A percentile compares a stretch with the other conserved stretches of the same genome.
Evolutionary conservation across 78 protist genomes (phyloP).

Genomic region (Cavenderia fasciculata): DNA sequence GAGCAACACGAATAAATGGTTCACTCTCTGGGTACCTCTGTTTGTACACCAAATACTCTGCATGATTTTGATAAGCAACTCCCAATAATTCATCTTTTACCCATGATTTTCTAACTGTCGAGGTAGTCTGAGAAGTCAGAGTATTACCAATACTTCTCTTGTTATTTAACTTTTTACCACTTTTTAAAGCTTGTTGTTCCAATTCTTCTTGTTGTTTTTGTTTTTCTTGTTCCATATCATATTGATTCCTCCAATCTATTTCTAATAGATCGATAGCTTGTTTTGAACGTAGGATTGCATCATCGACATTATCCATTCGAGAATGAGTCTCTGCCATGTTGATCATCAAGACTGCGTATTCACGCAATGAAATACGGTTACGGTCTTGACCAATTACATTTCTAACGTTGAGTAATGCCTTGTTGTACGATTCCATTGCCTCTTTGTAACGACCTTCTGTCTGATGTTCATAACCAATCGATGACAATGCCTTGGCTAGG

Average conservation of each 20-base stretch:
- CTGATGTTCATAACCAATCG: slow-evolving; percentile 62
- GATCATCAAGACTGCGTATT: slow-evolving; percentile 27
- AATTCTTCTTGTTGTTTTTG: background rate
- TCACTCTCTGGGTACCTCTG: slow-evolving; percentile 25
- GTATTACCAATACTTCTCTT: background rate
- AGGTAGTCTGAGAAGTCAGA: too few relatives aligned
- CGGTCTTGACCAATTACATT: slow-evolving; percentile 8
- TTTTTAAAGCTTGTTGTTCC: too few relatives aligned
- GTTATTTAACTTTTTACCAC: too few relatives aligned
- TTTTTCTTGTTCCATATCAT: background rate
- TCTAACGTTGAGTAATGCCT: slow-evolving; percentile 32
- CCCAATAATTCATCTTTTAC: slow-evolving; percentile 55
- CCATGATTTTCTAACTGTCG: slow-evolving; percentile 6
- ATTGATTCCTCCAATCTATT: slow-evolving; percentile 44
- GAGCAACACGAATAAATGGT: slow-evolving; percentile 14
- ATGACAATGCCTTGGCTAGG: slow-evolving; percentile 40
- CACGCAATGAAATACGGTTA: slow-evolving; percentile 16
- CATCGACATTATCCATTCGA: slow-evolving; percentile 6
- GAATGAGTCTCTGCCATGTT: slow-evolving; percentile 36
- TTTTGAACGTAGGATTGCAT: slow-evolving; percentile 11
- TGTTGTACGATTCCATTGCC: slow-evolving; percentile 55
- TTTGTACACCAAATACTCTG: slow-evolving; percentile 1
- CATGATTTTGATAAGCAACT: slow-evolving; percentile 20
- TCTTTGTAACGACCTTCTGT: slow-evolving; percentile 23
- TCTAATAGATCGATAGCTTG: slow-evolving; percentile 46